These are phyloP conservation scores for Chlorella sp. DNA, from an alignment of 139 green algal genomes.

Conservation along the genomic window DNA sequence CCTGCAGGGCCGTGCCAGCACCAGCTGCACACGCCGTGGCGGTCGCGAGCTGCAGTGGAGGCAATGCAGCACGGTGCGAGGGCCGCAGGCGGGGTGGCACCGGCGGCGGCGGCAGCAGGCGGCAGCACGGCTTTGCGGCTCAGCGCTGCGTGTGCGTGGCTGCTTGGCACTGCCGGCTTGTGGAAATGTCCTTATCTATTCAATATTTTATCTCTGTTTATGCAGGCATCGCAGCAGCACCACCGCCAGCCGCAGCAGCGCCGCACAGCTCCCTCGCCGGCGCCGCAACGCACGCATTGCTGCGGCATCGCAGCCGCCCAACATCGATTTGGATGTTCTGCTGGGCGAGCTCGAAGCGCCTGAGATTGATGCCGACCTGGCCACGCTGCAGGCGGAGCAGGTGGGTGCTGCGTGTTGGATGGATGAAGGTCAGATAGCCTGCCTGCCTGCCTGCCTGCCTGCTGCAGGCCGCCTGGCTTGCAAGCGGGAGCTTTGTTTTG, in stretches of 20 bases:
- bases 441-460: not conserved
- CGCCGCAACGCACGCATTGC: not conserved
- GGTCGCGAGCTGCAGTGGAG: too few relatives aligned
- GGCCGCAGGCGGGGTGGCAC: too few relatives aligned
- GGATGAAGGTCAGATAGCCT: conserved; percentile 48
- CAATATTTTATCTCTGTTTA: not conserved
- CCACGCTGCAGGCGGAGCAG: conserved; percentile 62
- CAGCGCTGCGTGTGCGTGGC: too few relatives aligned
- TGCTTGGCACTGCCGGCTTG: not conserved
- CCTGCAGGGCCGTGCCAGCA: too few relatives aligned
- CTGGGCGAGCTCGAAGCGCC: conserved; percentile 64
- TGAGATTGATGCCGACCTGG: conserved; percentile 75
- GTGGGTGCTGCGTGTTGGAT: conserved; percentile 58
- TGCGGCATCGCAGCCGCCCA: not conserved
- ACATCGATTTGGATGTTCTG: conserved; percentile 4
- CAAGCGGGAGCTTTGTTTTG: not conserved
- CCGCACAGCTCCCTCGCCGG: not conserved
- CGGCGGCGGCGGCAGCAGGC: too few relatives aligned
- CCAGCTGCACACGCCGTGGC: too few relatives aligned
- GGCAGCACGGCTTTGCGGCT: too few relatives aligned
- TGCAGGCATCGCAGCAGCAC: not conserved
- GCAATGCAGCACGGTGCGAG: too few relatives aligned
- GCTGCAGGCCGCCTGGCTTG: not conserved
- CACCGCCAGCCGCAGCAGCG: not conserved
- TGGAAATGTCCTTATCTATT: not conserved